Percentiles rank a stretch among this genome's conserved stretches.
Evolutionary conservation across 78 protist genomes (phyloP).

Genomic region (Ministeria vibrans): DNA sequence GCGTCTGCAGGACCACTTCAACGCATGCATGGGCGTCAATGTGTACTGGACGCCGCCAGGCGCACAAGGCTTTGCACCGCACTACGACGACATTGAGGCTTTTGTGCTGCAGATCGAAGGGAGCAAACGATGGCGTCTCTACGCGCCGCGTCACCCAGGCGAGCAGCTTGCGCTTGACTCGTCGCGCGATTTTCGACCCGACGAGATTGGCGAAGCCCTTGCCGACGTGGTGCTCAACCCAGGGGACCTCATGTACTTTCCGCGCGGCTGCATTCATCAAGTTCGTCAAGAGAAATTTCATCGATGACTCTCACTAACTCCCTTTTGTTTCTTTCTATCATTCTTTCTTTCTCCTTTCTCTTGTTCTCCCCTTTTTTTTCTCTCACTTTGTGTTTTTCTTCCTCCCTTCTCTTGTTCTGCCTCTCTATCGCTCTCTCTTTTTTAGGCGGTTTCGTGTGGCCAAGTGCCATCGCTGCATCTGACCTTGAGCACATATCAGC

Average conservation of each 20-base stretch:
- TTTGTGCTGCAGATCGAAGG: slow-evolving; percentile 82
- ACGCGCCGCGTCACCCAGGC: slow-evolving; percentile 24
- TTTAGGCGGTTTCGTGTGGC: neutral
- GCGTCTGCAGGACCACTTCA: slow-evolving; percentile 51
- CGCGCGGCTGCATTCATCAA: slow-evolving; percentile 84
- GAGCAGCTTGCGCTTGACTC: neutral
- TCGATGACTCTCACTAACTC: neutral
- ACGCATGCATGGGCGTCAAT: slow-evolving; percentile 66
- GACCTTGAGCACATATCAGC: slow-evolving; percentile 62
- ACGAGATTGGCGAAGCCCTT: slow-evolving; percentile 62
- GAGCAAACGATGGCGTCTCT: slow-evolving; percentile 68
- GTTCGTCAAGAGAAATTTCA: slow-evolving; percentile 26
- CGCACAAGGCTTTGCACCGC: slow-evolving; percentile 84
- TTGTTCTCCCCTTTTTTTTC: no score
- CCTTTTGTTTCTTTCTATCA: neutral
- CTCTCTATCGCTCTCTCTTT: no score
- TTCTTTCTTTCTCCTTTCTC: no score
- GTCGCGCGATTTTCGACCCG: slow-evolving; percentile 22
- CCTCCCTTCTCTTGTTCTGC: no score
- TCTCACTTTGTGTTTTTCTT: no score
- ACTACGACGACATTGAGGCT: slow-evolving; percentile 87
- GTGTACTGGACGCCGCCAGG: slow-evolving; percentile 79
- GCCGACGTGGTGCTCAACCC: slow-evolving; percentile 44
- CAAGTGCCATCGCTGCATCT: slow-evolving; percentile 60
- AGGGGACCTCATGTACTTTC: slow-evolving; percentile 85